Percentiles rank a stretch among this genome's conserved stretches.
These are phyloP conservation scores for Fragaria iinumae DNA, from an alignment of 306 rosid genomes.

Conservation along the genomic window DNA sequence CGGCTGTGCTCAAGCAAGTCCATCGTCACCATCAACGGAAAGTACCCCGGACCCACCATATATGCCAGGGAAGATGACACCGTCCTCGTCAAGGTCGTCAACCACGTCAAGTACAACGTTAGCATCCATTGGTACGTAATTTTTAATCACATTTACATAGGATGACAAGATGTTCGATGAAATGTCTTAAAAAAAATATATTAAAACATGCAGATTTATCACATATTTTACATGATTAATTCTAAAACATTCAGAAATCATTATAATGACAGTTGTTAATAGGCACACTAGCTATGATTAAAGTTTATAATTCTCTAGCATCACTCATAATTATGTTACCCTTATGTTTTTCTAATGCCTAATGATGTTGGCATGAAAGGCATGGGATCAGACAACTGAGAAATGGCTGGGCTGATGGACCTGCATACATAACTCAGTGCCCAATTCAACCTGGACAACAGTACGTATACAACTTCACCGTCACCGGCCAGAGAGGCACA, in stretches of 20 bases:
- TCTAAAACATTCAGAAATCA: too few relatives aligned
- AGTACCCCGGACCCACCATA: conserved; percentile 56
- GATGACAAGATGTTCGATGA: background rate
- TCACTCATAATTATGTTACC: background rate
- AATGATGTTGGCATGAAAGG: conserved; percentile 32
- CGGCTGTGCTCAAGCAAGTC: conserved; percentile 51
- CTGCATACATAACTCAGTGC: conserved; percentile 87
- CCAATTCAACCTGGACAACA: conserved; percentile 74
- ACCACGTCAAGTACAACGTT: conserved; percentile 80
- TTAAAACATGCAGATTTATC: background rate
- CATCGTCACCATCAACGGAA: conserved; percentile 51
- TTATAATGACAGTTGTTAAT: background rate
- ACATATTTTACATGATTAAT: too few relatives aligned
- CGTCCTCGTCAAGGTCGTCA: conserved; percentile 50
- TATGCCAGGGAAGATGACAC: conserved; percentile 52
- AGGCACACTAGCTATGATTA: background rate
- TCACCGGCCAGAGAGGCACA: conserved; percentile 89
- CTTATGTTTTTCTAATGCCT: background rate
- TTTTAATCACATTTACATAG: background rate
- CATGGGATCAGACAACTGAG: conserved; percentile 76
- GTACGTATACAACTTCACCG: conserved; percentile 65
- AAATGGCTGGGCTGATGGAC: conserved; percentile 93
- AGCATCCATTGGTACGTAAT: conserved; percentile 71
- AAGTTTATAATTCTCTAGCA: background rate
- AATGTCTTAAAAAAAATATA: background rate